Base-by-base conservation (phyloP, 345 rosid species). In the Acer negundo region DNA sequence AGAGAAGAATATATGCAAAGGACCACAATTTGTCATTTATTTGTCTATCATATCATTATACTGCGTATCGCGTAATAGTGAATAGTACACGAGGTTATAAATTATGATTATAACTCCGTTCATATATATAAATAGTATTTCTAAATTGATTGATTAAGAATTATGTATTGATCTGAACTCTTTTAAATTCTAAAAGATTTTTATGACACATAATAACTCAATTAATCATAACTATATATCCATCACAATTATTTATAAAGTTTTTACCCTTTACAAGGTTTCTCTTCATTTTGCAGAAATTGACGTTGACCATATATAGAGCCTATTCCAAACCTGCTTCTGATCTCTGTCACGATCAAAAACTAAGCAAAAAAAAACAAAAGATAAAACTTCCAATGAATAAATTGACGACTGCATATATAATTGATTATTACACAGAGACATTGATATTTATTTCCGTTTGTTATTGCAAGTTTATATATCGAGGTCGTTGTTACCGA, bases 21-120 rank as follows among this genome's bases (percentile, higher is more conserved):
- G 89, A 82, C 86, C 89, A 84, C 81, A 62, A 66, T 62, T 70
- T 78, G 47, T 46, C 85, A 84, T 72, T 78, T 80, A 46, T 80
- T 75, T 80, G 76, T 68, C 68, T 62, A 9, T 80, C 77, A 58
- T 47, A 9, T 2, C 11, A 42, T 56, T 56, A 19, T n/a, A 1
- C 23, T 49, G 46, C 53, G 6, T 4, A 1, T 28, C n/a, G 44
- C 55, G 64, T 67, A 80, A 72, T 8, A 76, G 72, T 71, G 44
- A 66, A 38, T 47, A 47, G 28, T 24, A 72, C 8, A 24, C 31
- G 26, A 8, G 26, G 65, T 28, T 20, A 49, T 12, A 4, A 49
- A 0, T 49, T 49, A 49, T 49, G 5, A 11, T 49, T 49, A 15
- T 49, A 4, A 11, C 1, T 13, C 16, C 6, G 5, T 49, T 11